Percentiles rank a stretch among this genome's conserved stretches.
These are phyloP conservation scores for Fonsecaea multimorphosa DNA, from an alignment of 2,329 filamentous ascomycete genomes.

Conservation along the genomic window DNA sequence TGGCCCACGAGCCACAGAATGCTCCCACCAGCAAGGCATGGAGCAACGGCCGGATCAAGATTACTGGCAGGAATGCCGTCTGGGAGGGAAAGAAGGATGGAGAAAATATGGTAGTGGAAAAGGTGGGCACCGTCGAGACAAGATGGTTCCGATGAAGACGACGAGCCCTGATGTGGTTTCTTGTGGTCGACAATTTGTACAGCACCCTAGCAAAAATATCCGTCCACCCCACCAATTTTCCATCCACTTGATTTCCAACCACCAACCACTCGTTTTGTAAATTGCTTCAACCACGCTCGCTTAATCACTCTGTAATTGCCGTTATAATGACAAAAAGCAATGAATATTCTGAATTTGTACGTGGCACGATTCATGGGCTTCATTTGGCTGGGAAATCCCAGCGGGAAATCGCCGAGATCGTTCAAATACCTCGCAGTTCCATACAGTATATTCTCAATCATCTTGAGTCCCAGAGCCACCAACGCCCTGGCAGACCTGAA, in stretches of 20 bases:
- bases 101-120: slow-evolving; percentile 7
- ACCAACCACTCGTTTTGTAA: too few species aligned
- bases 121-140: slow-evolving; percentile 16
- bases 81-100: slow-evolving; percentile 3
- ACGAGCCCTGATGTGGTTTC: neutral
- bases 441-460: neutral
- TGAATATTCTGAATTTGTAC: neutral
- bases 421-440: neutral
- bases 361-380: neutral
- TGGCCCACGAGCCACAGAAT: slow-evolving; percentile 2
- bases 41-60: slow-evolving; percentile 22
- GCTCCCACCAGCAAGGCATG: slow-evolving; percentile 23
- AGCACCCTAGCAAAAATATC: neutral
- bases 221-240: too few species aligned
- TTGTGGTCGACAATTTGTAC: neutral
- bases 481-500: neutral
- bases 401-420: neutral
- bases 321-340: neutral
- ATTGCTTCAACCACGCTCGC: too few species aligned
- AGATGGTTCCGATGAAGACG: slow-evolving; percentile 20
- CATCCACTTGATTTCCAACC: too few species aligned
- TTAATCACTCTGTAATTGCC: too few species aligned
- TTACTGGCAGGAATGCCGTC: slow-evolving; percentile 14
- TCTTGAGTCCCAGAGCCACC: neutral
- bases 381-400: neutral